These are phyloP conservation scores for Geotrichum australiense DNA, from an alignment of 1,139 yeast species.

Conservation along the genomic window DNA sequence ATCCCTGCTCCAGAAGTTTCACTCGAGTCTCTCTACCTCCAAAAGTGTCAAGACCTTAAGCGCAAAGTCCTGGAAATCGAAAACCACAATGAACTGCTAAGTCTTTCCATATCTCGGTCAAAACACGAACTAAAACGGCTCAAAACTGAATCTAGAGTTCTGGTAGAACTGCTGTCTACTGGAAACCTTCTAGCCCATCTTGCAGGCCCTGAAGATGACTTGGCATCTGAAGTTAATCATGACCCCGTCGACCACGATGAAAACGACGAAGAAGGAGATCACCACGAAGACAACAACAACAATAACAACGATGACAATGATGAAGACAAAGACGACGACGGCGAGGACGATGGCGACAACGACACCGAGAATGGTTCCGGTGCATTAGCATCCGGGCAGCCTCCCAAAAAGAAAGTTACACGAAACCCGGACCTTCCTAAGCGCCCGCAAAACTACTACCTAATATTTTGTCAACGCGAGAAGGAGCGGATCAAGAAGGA, in stretches of 20 bases:
- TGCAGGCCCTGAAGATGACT: neutral
- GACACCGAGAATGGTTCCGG: constrained; percentile 22
- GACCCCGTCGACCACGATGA: constrained; percentile 16
- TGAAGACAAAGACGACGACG: constrained; percentile 15
- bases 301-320: constrained; percentile 7
- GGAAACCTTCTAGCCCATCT: neutral
- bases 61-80: constrained; percentile 69
- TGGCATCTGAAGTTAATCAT: constrained; percentile 25
- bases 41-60: constrained; percentile 66
- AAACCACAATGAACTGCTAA: constrained; percentile 68
- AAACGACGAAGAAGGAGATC: constrained; percentile 12
- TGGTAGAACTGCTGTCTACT: constrained; percentile 69
- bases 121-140: constrained; percentile 70
- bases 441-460: constrained; percentile 83
- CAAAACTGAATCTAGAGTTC: constrained; percentile 72
- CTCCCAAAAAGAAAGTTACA: constrained; percentile 26
- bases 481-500: constrained; percentile 64
- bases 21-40: constrained; percentile 38
- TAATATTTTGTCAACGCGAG: constrained; percentile 79
- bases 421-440: constrained; percentile 83
- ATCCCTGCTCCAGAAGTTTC: neutral
- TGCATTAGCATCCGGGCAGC: constrained; percentile 2
- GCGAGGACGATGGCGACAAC: constrained; percentile 18
- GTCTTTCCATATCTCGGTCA: constrained; percentile 73
- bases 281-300: constrained; percentile 14